Base-by-base conservation (phyloP, 176 grass and related monocot species). In the Oryza officinalis region DNA sequence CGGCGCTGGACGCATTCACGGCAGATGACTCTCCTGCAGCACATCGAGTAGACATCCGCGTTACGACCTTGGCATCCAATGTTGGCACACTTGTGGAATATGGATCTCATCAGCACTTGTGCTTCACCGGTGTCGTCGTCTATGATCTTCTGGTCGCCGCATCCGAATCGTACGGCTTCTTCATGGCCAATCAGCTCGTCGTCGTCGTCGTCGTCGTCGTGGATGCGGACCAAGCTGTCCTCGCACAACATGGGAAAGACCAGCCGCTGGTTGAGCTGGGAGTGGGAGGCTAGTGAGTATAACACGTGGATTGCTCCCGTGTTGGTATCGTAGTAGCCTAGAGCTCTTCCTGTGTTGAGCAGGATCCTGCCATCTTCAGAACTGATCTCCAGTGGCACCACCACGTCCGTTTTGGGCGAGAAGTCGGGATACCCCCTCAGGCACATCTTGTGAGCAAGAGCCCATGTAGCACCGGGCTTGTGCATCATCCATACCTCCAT, bases 331-430 rank as follows among this genome's bases (percentile, higher is more conserved):
- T 76, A 84, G 46, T 69, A 76, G 10, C 80, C 80, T 17, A 82
- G 8, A 23, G 80, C 52, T 59, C 80, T 68, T 18, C 54, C 80
- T 31, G 80, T 72, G 69, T 26, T 72, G 52, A 82, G 80, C 33
- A 82, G 17, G 52, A 82, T 82, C 80, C 15, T 73, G 35, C 46
- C 25, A 10, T n/a, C 18, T 4, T 30, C 6, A 13, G 4, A 0
- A 12, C 5, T 20, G 10, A 73, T 18, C 25, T 73, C 80, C 0
- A 82, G 4, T 30, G 80, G 80, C 37, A 82, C 25, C 54, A 73
- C 80, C 69, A 45, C 10, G 14, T 1, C 1, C 0, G 25, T 30
- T 40, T 27, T 45, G 5, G 27, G 35, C 0, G 68, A 82, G 18
- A 63, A 72, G 68, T 63, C 10, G 2, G 50, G 80, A 1, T 82